Base-by-base conservation (phyloP, 495 filamentous ascomycete genomes). In the Daldinia grandis region DNA sequence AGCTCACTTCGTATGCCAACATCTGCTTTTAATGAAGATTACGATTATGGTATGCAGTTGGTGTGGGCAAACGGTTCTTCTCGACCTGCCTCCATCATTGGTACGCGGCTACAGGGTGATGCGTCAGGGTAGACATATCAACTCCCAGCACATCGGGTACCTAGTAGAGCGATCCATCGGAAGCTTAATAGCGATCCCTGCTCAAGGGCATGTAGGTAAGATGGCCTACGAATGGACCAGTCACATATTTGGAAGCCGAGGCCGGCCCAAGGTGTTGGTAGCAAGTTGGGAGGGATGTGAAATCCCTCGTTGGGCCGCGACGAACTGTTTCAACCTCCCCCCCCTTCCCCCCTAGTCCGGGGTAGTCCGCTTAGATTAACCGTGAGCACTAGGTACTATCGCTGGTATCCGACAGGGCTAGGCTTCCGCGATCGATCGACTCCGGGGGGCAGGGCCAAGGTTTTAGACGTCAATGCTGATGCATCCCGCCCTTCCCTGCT, bases 301-400 rank as follows among this genome's bases (percentile, higher is more conserved):
- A 66, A 72, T 72, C 49, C 47, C 58, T 72, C 69, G 56, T 72
- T 68, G 55, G 69, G 59, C 64, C 55, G 64, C 69, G 64, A 68
- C 47, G 7, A 24, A 17, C 25, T 47, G 69, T 72, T 72, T 72
- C 69, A 72, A 9, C n/a, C n/a, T n/a, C n/a, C 10, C 33, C 33
- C 33, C 33, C 12, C 1, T 1, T 27, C 28, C 58, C 51, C 35
- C 58, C 51, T 27, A 25, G 58, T 59, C 64, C 54, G 69, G 64
- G 64, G 64, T 60, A 42, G 12, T 72, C 64, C 28, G 58, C 58
- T 27, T 30, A 60, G 17, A 35, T 40, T 50, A 31, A 51, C 56
- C 31, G 56, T 33, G n/a, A 27, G 58, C 33, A 35, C 37, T 35
- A n/a, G n/a, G n/a, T n/a, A 53, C 30, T 35, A 62, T 47, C 62